Evolutionary conservation across 2,329 filamentous ascomycete species (phyloP), one percentile per base, ranked within the genome.

Genomic region (Xylaria sp.): DNA sequence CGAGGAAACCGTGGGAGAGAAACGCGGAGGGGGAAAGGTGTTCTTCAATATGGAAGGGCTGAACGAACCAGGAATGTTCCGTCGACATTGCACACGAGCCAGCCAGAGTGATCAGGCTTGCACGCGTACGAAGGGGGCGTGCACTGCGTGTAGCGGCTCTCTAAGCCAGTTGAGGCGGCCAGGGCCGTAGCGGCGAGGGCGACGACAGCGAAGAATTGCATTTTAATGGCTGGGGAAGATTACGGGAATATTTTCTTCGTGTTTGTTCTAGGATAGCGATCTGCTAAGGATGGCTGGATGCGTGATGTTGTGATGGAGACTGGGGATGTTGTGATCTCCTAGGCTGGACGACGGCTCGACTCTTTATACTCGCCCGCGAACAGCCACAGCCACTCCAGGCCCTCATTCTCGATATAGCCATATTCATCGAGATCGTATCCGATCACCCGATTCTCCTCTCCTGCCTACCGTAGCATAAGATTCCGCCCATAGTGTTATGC

Each of bases 41-140:
- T 21, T 34, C 9, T 6, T 48, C 7, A 21, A 55, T 27, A 14
- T 34, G 21, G 14, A n/a, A 14, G 19, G 54, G 21, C 12, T 27
- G n/a, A 65, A 67, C 75, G 61, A 63, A 78, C 76, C 51, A 78
- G 61, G 34, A 57, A 78, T 36, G 27, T 70, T 17, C 74, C 75
- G 14, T 78, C 72, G 17, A 76, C 67, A 50, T 75, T 77, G 67
- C 76, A 78, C 19, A 78, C 76, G 50, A 75, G 69, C 76, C 76
- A 78, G 61, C 76, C 76, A 0, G 71, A 69, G 65, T 71, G 61
- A 51, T 77, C 71, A 19, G 60, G 24, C 68, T 77, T 78, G 73
- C 76, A 78, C n/a, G 47, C 57, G 65, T 78, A 78, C 1, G 67
- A 47, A 2, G 74, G 70, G 8, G 75, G 74, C 5, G 64, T 69